phyloP scores from a whole-genome alignment of 495 filamentous ascomycete genomes.

The Emericellopsis terricola region DNA sequence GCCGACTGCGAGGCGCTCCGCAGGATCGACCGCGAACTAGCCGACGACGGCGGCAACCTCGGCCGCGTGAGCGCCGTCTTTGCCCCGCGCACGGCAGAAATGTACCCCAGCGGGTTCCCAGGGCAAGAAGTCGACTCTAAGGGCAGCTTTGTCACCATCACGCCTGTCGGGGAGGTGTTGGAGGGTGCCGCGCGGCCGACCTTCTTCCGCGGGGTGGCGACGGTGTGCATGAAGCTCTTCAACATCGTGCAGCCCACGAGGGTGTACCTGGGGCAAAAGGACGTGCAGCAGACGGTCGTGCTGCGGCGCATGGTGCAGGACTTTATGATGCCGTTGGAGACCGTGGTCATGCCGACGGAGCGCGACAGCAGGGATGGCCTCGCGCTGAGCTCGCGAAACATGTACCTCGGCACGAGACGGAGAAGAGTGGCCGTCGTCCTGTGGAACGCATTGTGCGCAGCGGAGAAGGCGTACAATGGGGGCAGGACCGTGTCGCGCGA shows the following conservation, averaged over 20 bases:
- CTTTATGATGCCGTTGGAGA: conserved; percentile 63
- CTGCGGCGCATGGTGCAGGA: conserved; percentile 76
- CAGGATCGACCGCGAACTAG: conserved; percentile 51
- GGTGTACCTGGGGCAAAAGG: conserved; percentile 96
- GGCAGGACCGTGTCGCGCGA: conserved; percentile 36
- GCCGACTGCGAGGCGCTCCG: conserved; percentile 49
- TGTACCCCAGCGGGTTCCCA: conserved; percentile 78
- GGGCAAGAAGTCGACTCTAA: conserved; percentile 57
- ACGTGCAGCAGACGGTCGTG: conserved; percentile 88
- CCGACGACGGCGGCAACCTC: conserved; percentile 26
- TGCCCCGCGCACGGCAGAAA: conserved; percentile 58
- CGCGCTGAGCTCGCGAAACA: conserved; percentile 87
- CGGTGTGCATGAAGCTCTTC: conserved; percentile 93
- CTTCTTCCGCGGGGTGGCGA: conserved; percentile 92
- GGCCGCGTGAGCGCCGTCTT: conserved; percentile 73
- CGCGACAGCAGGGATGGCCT: conserved; percentile 62
- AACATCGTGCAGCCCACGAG: conserved; percentile 75
- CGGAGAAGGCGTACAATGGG: conserved; percentile 44
- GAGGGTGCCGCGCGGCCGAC: conserved; percentile 81
- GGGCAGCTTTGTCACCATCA: conserved; percentile 88
- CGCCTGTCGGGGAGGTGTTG: conserved; percentile 58
- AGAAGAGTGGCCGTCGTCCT: conserved; percentile 55
- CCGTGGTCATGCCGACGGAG: conserved; percentile 53
- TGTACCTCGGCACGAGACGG: conserved; percentile 68
- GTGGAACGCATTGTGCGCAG: conserved; percentile 43